Percentiles rank a stretch among this genome's conserved stretches.
Evolutionary conservation across 1,284 basidiomycete genomes (phyloP).

Genomic region (Pseudozyma sp.): DNA sequence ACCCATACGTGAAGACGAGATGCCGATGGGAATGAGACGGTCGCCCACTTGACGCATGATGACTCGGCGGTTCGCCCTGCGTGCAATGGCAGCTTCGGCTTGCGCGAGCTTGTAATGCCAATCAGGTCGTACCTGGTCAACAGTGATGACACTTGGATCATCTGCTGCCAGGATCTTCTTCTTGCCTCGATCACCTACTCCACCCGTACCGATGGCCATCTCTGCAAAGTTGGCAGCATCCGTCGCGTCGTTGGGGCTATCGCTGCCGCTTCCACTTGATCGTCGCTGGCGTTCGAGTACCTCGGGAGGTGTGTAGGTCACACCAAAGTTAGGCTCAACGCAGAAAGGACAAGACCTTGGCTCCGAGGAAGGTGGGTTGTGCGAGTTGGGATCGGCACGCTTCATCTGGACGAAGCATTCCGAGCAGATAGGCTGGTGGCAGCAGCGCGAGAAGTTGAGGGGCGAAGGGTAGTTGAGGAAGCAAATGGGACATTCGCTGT

Average conservation of each 20-base stretch:
- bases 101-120: conserved; percentile 61
- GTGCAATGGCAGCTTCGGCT: conserved; percentile 58
- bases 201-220: conserved; percentile 55
- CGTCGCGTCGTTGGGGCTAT: conserved; percentile 39
- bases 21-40: conserved; percentile 93
- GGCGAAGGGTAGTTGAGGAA: conserved; percentile 75
- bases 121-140: conserved; percentile 65
- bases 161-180: conserved; percentile 52
- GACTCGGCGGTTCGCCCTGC: conserved; percentile 86
- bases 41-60: conserved; percentile 99
- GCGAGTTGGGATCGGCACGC: conserved; percentile 80
- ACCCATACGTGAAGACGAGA: conserved; percentile 75
- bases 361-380: conserved; percentile 59
- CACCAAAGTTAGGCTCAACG: conserved; percentile 94
- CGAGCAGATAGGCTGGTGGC: conserved; percentile 97
- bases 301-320: conserved; percentile 87
- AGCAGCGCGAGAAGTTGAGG: conserved; percentile 93
- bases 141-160: conserved; percentile 60
- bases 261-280: conserved; percentile 32
- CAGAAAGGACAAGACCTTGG: conserved; percentile 93
- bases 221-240: conserved; percentile 54
- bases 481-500: conserved; percentile 98
- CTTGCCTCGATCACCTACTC: conserved; percentile 30
- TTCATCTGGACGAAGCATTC: conserved; percentile 99
- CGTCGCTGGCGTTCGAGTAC: conserved; percentile 58